Conservation (phyloP, 371 early-diverging fungal species). For the Mucor racemosus region DNA sequence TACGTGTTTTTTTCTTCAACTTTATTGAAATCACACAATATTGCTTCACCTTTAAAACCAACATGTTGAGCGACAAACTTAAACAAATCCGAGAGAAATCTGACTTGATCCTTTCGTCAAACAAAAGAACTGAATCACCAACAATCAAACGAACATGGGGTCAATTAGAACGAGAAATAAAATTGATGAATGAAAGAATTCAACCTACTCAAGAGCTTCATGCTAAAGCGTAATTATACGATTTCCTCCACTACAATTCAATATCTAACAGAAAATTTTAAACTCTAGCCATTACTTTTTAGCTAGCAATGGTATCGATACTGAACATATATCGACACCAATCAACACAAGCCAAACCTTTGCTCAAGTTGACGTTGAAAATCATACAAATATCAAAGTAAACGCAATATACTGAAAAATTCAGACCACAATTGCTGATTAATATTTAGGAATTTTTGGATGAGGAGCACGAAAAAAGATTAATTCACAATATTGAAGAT, state of each 20-base stretch:
- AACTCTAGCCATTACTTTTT: slow-evolving; percentile 47
- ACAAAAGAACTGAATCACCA: neutral
- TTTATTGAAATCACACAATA: no score
- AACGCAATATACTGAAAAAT: neutral
- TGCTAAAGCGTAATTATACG: slow-evolving; percentile 27
- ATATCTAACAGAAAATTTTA: neutral
- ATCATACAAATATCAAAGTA: slow-evolving; percentile 27
- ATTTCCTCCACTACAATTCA: neutral
- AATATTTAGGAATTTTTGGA: slow-evolving; percentile 15
- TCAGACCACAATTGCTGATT: neutral
- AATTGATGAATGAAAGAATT: slow-evolving; percentile 16
- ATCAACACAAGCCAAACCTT: slow-evolving; percentile 13
- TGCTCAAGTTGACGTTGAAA: slow-evolving; percentile 12
- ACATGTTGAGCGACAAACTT: slow-evolving; percentile 7
- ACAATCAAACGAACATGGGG: slow-evolving; percentile 10
- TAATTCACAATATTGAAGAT: slow-evolving; percentile 23
- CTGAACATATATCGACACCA: slow-evolving; percentile 21
- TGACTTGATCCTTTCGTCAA: slow-evolving; percentile 4
- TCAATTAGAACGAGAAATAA: slow-evolving; percentile 16
- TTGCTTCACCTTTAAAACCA: neutral
- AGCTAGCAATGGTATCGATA: slow-evolving; percentile 44
- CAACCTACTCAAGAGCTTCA: slow-evolving; percentile 22
- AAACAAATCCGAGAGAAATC: slow-evolving; percentile 18
- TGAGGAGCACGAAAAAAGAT: slow-evolving; percentile 24
- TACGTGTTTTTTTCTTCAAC: no score